Conservation (phyloP, 768 basidiomycete species). For the Mycena rebaudengoi region DNA sequence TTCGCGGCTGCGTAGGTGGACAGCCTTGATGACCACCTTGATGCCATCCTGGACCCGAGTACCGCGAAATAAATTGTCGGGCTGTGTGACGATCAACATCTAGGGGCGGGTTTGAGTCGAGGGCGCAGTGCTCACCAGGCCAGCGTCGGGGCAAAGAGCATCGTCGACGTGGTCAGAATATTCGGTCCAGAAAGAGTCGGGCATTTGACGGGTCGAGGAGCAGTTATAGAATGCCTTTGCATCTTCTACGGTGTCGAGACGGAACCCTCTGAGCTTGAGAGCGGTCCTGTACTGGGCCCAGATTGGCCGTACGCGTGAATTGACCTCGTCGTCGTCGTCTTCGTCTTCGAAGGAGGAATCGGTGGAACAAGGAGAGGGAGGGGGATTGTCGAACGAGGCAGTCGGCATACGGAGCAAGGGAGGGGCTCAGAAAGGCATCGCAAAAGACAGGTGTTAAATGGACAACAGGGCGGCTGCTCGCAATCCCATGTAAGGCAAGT, state of each 20-base stretch:
- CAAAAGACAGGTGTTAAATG: constrained; percentile 3
- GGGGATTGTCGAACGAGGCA: neutral
- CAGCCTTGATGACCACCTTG: constrained; percentile 74
- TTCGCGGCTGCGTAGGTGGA: constrained; percentile 70
- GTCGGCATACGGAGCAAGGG: neutral
- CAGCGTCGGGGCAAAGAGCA: constrained; percentile 74
- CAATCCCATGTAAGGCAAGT: constrained; percentile 18
- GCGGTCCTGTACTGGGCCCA: constrained; percentile 66
- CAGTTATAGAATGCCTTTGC: constrained; percentile 64
- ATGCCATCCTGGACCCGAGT: constrained; percentile 56
- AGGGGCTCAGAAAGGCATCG: neutral
- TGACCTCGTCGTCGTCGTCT: constrained; percentile 59
- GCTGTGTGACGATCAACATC: constrained; percentile 48
- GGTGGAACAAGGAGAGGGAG: constrained; percentile 41
- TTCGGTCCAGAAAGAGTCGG: constrained; percentile 10
- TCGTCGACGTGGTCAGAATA: constrained; percentile 53
- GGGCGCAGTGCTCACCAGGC: constrained; percentile 63
- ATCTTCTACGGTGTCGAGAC: constrained; percentile 74
- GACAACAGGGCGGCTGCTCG: neutral
- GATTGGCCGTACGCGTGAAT: constrained; percentile 64
- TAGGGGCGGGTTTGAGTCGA: neutral
- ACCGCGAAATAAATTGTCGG: constrained; percentile 78
- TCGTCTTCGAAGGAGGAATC: constrained; percentile 55
- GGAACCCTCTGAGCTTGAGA: constrained; percentile 61
- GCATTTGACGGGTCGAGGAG: constrained; percentile 35